Evolutionary conservation across 2,329 filamentous ascomycete species (phyloP).

Genomic region (Colletotrichum aenigma): DNA sequence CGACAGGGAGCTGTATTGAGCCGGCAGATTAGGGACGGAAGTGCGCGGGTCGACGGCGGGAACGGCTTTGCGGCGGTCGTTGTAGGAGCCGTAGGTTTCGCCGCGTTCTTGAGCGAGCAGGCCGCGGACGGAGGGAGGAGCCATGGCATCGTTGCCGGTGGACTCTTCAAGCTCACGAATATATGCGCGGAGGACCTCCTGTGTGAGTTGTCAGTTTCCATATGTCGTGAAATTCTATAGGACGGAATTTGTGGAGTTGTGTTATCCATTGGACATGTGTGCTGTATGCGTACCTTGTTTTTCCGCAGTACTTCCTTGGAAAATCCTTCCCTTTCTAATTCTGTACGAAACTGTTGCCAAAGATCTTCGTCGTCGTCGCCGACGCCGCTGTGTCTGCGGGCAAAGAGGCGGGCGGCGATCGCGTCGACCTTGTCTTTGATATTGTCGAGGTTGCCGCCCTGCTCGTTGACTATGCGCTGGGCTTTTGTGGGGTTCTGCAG

Average conservation of each 20-base stretch:
- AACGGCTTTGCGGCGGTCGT: constrained; percentile 31
- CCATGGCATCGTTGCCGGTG: constrained; percentile 43
- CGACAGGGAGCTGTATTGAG: constrained; percentile 26
- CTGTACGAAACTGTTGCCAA: constrained; percentile 63
- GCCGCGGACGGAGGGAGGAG: constrained; percentile 55
- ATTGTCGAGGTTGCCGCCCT: constrained; percentile 48
- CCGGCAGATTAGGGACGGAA: not conserved
- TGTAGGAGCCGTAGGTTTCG: constrained; percentile 36
- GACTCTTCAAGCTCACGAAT: constrained; percentile 63
- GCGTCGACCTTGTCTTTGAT: constrained; percentile 66
- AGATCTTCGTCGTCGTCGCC: constrained; percentile 53
- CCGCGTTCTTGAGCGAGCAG: constrained; percentile 52
- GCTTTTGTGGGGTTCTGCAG: constrained; percentile 50
- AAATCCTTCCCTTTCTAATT: constrained; percentile 63
- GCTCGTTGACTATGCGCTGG: constrained; percentile 35
- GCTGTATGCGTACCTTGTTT: constrained; percentile 56
- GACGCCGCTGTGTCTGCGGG: constrained; percentile 39
- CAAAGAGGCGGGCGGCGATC: constrained; percentile 57
- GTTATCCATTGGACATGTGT: not conserved
- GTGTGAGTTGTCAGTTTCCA: constrained; percentile 21
- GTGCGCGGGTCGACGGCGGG: constrained; percentile 34
- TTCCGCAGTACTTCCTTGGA: constrained; percentile 57
- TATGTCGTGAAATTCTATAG: not conserved
- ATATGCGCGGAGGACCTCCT: constrained; percentile 66
- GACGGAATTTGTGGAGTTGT: not conserved